Base-by-base conservation (phyloP, 202 grass and related monocot species). In the Saccharum hybrid region DNA sequence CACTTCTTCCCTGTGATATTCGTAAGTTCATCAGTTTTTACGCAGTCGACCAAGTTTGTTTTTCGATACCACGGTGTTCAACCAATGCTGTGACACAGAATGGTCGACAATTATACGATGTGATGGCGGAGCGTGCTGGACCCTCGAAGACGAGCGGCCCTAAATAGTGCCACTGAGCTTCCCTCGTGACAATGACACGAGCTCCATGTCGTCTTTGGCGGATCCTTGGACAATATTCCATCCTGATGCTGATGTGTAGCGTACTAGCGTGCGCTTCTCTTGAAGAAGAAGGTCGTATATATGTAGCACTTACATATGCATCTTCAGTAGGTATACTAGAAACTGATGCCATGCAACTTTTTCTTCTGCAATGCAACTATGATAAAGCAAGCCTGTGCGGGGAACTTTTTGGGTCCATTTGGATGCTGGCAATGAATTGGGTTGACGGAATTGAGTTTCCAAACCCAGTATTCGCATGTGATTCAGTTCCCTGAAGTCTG, bases 1-100 rank as follows among this genome's bases (percentile, higher is more conserved):
- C 95, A 97, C 87, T 97, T 97, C 69, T 98, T 98, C 71, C 95
- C 95, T 30, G 92, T 94, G 76, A 94, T 97, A 84, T 97, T 97
- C 16, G 92, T 94, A 69, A 90, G 88, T 80, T 61, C 9, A 61
- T 18, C n/a, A 16, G 13, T 86, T 63, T 33, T 63, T 33, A 63
- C 37, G 7, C 9, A 91, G 45, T 34, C 11, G 59, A 66, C 40
- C 15, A 63, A 6, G 6, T 56, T 39, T 48, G 38, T 22, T 79
- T 78, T 76, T 72, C 11, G 4, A n/a, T 78, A 2, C 23, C 83
- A 46, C 9, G 42, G 1, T 30, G 46, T 64, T 81, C 42, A 68
- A 31, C 36, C n/a, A 21, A 33, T 68, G 42, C 63, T 75, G 4
- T 42, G 68, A 77, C 38, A n/a, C 73, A 94, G 95, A 94, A 98